Percentiles rank a stretch among this genome's conserved stretches.
Evolutionary conservation across 345 rosid genomes (phyloP).

Genomic region (Eucalyptus dawsonii): DNA sequence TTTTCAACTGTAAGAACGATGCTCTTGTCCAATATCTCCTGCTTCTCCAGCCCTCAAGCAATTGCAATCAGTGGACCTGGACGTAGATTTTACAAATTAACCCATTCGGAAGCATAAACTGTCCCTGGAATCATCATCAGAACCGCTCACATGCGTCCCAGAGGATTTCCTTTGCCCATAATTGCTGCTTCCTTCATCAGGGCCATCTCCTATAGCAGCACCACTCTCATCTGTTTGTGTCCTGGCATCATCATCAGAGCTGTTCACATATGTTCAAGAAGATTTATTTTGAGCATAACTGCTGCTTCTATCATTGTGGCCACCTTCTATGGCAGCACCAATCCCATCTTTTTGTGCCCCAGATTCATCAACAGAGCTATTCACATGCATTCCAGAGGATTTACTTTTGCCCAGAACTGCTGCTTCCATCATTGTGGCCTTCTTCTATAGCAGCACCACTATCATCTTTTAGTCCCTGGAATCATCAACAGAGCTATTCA

Average conservation of each 20-base stretch:
- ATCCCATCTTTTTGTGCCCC: background rate
- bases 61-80: background rate
- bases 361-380: background rate
- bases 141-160: background rate
- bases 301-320: background rate
- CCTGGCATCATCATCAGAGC: background rate
- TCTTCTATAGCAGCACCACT: background rate
- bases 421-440: background rate
- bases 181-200: background rate
- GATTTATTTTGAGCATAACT: background rate
- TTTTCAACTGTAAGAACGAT: background rate
- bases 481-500: background rate
- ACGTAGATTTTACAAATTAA: background rate
- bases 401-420: background rate
- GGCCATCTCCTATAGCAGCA: background rate
- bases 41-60: background rate
- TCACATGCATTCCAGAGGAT: background rate
- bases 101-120: background rate
- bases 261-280: background rate
- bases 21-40: background rate
- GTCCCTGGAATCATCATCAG: background rate
- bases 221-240: background rate
- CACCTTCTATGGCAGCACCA: background rate
- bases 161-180: background rate
- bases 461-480: background rate